Evolutionary conservation across 2,329 filamentous ascomycete genomes (phyloP), one percentile per base, ranked within the genome.

Genomic region (Aspergillus persii): DNA sequence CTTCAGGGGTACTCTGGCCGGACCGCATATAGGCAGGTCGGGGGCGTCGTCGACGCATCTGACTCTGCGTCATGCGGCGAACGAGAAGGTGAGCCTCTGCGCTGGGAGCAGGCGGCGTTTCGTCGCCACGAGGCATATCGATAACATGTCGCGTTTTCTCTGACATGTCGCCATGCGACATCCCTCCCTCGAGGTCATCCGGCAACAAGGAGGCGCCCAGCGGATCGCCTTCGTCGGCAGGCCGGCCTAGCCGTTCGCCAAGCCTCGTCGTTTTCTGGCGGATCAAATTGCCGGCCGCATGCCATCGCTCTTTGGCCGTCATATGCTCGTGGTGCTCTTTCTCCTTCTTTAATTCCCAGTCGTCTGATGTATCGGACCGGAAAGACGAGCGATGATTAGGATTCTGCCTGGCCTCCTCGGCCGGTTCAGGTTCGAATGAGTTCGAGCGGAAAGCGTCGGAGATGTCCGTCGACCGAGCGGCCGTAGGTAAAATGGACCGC

Each of bases 21-120:
- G 71, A 71, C n/a, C 72, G 72, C 47, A 67, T 66, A 55, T 75
- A 74, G 26, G 73, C 69, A 3, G 68, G 63, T 12, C 66, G 67
- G 8, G 73, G 70, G 33, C 53, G 39, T 5, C 57, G 57, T 6
- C 70, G 68, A 48, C 67, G 68, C 15, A 64, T 65, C 33, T 69
- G 68, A 31, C 61, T 58, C 56, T 70, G 67, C 48, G 71, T 75
- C 61, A 75, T 68, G 26, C 65, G 69, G 54, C 74, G 74, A n/a
- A 76, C 74, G 1, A 76, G 66, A 18, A 74, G 71, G 68, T 76
- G 74, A 1, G 74, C 74, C 57, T 76, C 74, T 1, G 74, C 69
- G 50, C 69, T 73, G 8, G 71, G 66, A 1, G 68, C 59, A 3
- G 65, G 63, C 54, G 68, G 61, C 0, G 63, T 47, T 15, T 66